Percentiles rank a stretch among this genome's conserved stretches.
Conservation (phyloP, 352 stramenopile genomes). For the Aphanomyces cochlioides region DNA sequence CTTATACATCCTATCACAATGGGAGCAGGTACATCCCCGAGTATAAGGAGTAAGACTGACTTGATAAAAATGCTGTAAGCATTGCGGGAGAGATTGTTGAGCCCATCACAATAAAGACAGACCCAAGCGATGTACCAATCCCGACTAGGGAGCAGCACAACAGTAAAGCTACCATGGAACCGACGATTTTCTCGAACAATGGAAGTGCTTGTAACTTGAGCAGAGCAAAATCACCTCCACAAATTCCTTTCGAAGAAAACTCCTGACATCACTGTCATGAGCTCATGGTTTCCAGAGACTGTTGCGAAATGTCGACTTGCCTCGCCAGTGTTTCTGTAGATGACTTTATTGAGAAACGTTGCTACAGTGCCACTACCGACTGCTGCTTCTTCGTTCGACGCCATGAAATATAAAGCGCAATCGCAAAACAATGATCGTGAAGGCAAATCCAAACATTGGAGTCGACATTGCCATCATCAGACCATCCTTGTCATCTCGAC, state of each 20-base stretch:
- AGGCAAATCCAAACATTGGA: background rate
- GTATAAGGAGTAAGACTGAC: constrained; percentile 86
- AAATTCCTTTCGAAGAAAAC: too few species aligned
- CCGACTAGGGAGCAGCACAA: background rate
- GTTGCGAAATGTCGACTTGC: too few species aligned
- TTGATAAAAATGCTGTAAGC: constrained; percentile 89
- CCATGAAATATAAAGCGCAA: background rate
- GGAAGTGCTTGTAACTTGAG: too few species aligned
- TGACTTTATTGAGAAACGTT: background rate
- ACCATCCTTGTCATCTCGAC: constrained; percentile 49
- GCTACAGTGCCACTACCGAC: background rate
- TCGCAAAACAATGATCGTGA: constrained; percentile 1
- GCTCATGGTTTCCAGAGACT: too few species aligned
- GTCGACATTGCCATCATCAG: constrained; percentile 32
- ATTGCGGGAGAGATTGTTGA: constrained; percentile 58
- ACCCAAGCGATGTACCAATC: background rate
- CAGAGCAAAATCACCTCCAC: too few species aligned
- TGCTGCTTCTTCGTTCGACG: background rate
- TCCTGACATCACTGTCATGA: too few species aligned
- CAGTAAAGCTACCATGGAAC: background rate
- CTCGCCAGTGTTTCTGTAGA: too few species aligned
- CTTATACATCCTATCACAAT: constrained; percentile 91
- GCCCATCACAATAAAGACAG: constrained; percentile 60
- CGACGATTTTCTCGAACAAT: background rate
- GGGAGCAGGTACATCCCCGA: constrained; percentile 92